These are phyloP conservation scores for Erodium maritimum DNA, from an alignment of 345 rosid species.

Conservation along the genomic window DNA sequence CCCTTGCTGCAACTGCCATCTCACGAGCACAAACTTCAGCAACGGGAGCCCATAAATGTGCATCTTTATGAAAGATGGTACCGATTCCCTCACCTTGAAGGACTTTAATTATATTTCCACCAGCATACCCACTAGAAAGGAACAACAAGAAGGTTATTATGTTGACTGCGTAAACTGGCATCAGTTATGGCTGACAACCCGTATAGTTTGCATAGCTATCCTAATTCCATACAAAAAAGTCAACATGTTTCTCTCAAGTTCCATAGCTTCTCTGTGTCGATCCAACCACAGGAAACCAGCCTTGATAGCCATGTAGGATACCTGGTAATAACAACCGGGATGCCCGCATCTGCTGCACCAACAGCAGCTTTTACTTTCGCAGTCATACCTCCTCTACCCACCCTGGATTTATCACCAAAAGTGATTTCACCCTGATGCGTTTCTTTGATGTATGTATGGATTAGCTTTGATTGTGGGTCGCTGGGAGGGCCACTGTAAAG, in stretches of 20 bases:
- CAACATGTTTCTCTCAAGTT: background rate
- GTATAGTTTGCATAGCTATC: background rate
- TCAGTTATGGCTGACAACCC: background rate
- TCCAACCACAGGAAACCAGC: background rate
- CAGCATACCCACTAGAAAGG: slow-evolving; percentile 61
- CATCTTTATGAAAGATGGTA: slow-evolving; percentile 88
- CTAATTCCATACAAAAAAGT: background rate
- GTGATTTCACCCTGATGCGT: slow-evolving; percentile 80
- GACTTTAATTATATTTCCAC: slow-evolving; percentile 62
- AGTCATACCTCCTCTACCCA: slow-evolving; percentile 99
- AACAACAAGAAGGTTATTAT: slow-evolving; percentile 8
- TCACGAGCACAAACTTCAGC: slow-evolving; percentile 54
- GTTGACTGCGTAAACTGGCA: background rate
- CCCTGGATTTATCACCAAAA: slow-evolving; percentile 94
- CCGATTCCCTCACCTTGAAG: slow-evolving; percentile 82
- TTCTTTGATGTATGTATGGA: slow-evolving; percentile 70
- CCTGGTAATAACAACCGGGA: slow-evolving; percentile 98
- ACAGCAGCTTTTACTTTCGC: slow-evolving; percentile 98
- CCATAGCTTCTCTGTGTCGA: background rate
- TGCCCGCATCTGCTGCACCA: slow-evolving; percentile 77
- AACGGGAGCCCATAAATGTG: slow-evolving; percentile 52
- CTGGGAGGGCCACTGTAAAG: slow-evolving; percentile 95
- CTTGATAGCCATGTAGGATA: slow-evolving; percentile 9
- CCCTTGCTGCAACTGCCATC: slow-evolving; percentile 95
- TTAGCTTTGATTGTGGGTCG: slow-evolving; percentile 80